Conservation (phyloP, 352 stramenopile species). For the Pythium monospermum region DNA sequence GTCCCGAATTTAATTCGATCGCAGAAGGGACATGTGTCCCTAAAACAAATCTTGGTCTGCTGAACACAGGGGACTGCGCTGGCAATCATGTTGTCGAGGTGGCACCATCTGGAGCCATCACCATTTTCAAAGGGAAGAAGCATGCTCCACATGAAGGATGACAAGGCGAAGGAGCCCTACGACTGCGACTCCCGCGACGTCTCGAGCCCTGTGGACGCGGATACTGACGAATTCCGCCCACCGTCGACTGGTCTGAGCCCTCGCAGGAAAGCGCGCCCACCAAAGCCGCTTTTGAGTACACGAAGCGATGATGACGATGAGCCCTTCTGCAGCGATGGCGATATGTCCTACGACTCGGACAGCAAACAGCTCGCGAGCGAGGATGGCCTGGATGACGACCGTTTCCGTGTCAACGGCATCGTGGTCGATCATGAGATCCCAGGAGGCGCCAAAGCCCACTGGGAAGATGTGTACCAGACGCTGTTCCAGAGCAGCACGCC, state of each 20-base stretch:
- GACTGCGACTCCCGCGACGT: conserved; percentile 28
- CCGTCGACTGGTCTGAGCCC: conserved; percentile 27
- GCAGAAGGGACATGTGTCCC: conserved; percentile 1
- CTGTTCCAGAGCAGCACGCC: conserved; percentile 72
- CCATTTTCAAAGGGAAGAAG: not conserved
- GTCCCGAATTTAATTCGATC: not conserved
- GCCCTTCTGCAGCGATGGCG: conserved; percentile 15
- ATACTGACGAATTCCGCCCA: conserved; percentile 24
- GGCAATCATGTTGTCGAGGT: not conserved
- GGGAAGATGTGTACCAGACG: conserved; percentile 67
- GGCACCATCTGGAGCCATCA: not conserved
- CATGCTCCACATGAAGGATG: conserved; percentile 46
- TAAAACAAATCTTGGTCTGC: conserved; percentile 3
- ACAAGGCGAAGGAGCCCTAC: conserved; percentile 36
- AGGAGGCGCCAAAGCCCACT: conserved; percentile 53
- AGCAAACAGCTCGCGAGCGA: conserved; percentile 28
- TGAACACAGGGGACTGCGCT: not conserved
- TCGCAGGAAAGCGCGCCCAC: conserved; percentile 25
- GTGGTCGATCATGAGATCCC: conserved; percentile 66
- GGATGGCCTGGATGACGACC: conserved; percentile 33
- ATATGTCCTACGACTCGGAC: conserved; percentile 40
- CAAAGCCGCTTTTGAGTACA: conserved; percentile 14
- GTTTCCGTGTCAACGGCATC: conserved; percentile 74
- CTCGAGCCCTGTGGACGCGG: conserved; percentile 40
- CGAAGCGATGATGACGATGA: conserved; percentile 23